A percentile compares a stretch with the other conserved stretches of the same genome.
These are phyloP conservation scores for Phialemoniopsis sp. DNA, from an alignment of 2,329 filamentous ascomycete genomes.

Conservation along the genomic window DNA sequence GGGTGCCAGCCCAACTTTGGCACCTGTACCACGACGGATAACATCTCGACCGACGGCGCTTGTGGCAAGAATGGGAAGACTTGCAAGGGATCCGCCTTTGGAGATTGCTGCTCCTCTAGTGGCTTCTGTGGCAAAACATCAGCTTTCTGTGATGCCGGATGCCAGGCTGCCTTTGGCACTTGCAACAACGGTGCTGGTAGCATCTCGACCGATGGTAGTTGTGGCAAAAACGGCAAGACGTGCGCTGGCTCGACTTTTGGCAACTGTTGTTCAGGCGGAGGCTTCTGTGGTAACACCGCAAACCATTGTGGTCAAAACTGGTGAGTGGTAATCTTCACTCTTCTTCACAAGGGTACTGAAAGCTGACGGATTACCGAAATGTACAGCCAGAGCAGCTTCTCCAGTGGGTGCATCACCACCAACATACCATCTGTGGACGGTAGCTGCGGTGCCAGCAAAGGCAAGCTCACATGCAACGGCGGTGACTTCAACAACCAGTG, in stretches of 20 bases:
- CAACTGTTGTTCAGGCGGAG: conserved; percentile 40
- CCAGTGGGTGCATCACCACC: too few species aligned
- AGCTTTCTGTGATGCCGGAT: conserved; percentile 8
- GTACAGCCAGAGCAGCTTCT: too few species aligned
- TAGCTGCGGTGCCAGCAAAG: too few species aligned
- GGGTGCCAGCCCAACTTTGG: conserved; percentile 9
- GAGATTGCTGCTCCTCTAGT: conserved; percentile 7
- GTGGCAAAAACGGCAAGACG: conserved; percentile 7
- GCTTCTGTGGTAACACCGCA: conserved; percentile 38
- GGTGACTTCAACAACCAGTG: too few species aligned
- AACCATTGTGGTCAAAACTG: too few species aligned
- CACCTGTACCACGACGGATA: too few species aligned
- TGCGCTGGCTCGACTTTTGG: conserved; percentile 34
- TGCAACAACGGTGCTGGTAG: conserved; percentile 3
- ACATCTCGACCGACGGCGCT: conserved; percentile 8
- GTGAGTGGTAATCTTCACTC: too few species aligned
- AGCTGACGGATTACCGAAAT: too few species aligned
- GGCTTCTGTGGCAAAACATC: conserved; percentile 8
- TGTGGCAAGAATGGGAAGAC: conserved; percentile 3
- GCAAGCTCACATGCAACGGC: too few species aligned
- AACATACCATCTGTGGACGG: too few species aligned
- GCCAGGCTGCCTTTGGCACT: conserved; percentile 6
- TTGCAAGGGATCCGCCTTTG: conserved; percentile 7
- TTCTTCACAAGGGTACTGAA: too few species aligned
- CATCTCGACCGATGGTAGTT: conserved; percentile 6